A percentile compares a stretch with the other conserved stretches of the same genome.
Evolutionary conservation across 805 yeast species (phyloP).

Genomic region (Spathaspora passalidarum): DNA sequence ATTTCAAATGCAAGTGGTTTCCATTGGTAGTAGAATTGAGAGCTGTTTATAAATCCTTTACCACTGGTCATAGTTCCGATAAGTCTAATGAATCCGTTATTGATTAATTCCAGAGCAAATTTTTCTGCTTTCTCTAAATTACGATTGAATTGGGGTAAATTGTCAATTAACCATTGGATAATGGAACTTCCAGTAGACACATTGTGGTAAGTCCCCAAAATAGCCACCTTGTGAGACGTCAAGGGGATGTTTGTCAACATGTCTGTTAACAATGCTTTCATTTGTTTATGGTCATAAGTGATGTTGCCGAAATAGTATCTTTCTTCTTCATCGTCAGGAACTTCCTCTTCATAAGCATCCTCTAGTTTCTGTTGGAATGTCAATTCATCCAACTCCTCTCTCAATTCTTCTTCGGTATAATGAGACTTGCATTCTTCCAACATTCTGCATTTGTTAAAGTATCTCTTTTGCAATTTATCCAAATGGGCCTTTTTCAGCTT

Average conservation of each 20-base stretch:
- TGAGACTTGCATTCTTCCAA: conserved; percentile 62
- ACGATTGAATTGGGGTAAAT: conserved; percentile 39
- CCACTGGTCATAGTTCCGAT: conserved; percentile 53
- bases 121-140: conserved; percentile 60
- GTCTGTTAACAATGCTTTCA: conserved; percentile 34
- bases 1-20: conserved; percentile 61
- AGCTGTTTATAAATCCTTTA: conserved; percentile 64
- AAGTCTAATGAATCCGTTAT: conserved; percentile 57
- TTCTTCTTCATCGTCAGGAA: conserved; percentile 18
- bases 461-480: conserved; percentile 60
- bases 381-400: conserved; percentile 24
- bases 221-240: conserved; percentile 56
- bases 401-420: conserved; percentile 42
- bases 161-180: conserved; percentile 54
- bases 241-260: conserved; percentile 45
- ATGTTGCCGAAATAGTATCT: conserved; percentile 31
- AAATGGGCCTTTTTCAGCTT: conserved; percentile 45
- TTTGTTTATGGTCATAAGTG: conserved; percentile 24
- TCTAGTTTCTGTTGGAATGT: conserved; percentile 9
- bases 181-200: conserved; percentile 62
- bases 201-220: conserved; percentile 64
- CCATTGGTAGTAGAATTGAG: conserved; percentile 80
- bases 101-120: conserved; percentile 70
- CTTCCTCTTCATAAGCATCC: conserved; percentile 9
- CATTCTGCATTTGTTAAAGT: conserved; percentile 74